These are phyloP conservation scores for Cercospora sojina DNA, from an alignment of 2,329 filamentous ascomycete genomes.

Conservation along the genomic window DNA sequence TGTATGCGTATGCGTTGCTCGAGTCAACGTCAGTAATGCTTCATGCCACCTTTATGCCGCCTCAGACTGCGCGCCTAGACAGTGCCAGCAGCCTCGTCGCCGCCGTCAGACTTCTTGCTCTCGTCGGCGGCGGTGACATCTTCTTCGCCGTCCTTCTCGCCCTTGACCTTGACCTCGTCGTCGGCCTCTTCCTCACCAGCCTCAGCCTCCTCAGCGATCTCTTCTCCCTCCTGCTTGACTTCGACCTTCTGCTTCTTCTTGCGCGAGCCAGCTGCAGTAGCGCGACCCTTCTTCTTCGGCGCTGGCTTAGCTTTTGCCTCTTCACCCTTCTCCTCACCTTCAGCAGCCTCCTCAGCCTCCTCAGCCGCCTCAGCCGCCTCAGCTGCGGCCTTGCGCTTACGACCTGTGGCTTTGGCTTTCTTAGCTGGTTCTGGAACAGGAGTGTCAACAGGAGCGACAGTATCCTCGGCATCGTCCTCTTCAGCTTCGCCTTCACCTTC, in stretches of 20 bases:
- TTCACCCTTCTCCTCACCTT: background rate
- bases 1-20: background rate
- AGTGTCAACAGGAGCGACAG: background rate
- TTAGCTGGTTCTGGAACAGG: background rate
- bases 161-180: slow-evolving; percentile 5
- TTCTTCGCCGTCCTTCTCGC: background rate
- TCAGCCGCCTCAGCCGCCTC: background rate
- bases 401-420: background rate
- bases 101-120: background rate
- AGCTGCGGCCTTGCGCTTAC: slow-evolving; percentile 6
- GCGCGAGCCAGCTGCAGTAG: background rate
- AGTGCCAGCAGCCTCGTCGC: background rate
- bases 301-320: slow-evolving; percentile 1
- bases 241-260: slow-evolving; percentile 10
- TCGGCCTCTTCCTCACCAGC: background rate
- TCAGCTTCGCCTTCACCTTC: background rate
- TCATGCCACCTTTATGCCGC: background rate
- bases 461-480: background rate
- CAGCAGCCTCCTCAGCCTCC: slow-evolving; percentile 4
- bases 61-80: background rate
- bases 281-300: slow-evolving; percentile 7
- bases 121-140: background rate
- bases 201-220: background rate
- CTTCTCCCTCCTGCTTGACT: background rate
- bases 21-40: background rate